Evolutionary conservation across 2,329 filamentous ascomycete species (phyloP).

Genomic region (Trichoderma koningiopsis): DNA sequence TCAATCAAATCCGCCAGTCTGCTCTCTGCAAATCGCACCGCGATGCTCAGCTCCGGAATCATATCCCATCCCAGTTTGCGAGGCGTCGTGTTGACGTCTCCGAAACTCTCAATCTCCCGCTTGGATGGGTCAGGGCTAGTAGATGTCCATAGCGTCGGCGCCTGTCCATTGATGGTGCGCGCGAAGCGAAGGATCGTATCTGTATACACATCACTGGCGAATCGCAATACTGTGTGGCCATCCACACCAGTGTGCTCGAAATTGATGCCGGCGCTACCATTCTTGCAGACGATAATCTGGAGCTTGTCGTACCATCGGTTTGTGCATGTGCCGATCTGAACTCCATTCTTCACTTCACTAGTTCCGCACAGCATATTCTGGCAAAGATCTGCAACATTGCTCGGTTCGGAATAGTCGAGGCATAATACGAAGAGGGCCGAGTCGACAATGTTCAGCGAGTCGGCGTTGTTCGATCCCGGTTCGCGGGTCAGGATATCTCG

Average conservation of each 20-base stretch:
- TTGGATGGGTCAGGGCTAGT: conserved; percentile 90
- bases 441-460: conserved; percentile 94
- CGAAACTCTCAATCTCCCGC: conserved; percentile 86
- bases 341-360: conserved; percentile 85
- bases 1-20: conserved; percentile 90
- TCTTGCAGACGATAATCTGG: conserved; percentile 98
- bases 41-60: conserved; percentile 86
- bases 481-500: conserved; percentile 86
- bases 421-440: conserved; percentile 91
- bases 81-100: conserved; percentile 88
- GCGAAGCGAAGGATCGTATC: conserved; percentile 97
- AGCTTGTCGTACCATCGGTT: conserved; percentile 99
- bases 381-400: conserved; percentile 80
- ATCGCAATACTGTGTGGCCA: conserved; percentile 92
- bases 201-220: conserved; percentile 94
- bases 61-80: conserved; percentile 99
- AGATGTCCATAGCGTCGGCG: conserved; percentile 88
- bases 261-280: conserved; percentile 97
- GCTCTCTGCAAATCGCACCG: conserved; percentile 92
- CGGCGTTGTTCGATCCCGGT: conserved; percentile 88
- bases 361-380: conserved; percentile 98
- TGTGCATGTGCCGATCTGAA: conserved; percentile 96
- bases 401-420: conserved; percentile 87
- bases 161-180: conserved; percentile 89
- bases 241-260: conserved; percentile 99